Conservation (phyloP, 108 stramenopile genomes). For the Nitzschia inconspicua region DNA sequence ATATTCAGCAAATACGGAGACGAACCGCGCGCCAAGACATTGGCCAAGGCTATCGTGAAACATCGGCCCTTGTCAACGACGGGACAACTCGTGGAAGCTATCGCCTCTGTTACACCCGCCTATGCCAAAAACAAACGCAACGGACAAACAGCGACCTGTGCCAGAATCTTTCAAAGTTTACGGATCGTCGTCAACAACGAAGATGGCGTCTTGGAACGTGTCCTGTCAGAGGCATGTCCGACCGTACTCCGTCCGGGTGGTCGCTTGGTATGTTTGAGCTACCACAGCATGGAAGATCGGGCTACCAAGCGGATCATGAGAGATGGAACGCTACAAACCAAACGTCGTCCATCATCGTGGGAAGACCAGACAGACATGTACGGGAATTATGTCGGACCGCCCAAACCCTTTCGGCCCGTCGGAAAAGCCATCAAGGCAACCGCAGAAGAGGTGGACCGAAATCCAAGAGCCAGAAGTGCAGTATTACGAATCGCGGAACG, state of each 20-base stretch:
- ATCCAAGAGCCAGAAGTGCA: constrained; percentile 82
- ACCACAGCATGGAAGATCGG: constrained; percentile 93
- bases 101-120: constrained; percentile 67
- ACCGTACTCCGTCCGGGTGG: constrained; percentile 53
- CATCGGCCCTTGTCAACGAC: constrained; percentile 78
- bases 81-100: constrained; percentile 68
- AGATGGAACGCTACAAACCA: constrained; percentile 54
- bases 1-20: constrained; percentile 82
- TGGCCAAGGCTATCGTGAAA: constrained; percentile 73
- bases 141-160: constrained; percentile 78
- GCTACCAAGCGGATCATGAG: constrained; percentile 82
- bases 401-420: constrained; percentile 65
- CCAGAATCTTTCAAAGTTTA: constrained; percentile 85
- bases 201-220: constrained; percentile 63
- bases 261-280: constrained; percentile 82
- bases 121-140: constrained; percentile 68
- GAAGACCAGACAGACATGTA: constrained; percentile 61
- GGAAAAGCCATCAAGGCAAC: constrained; percentile 68
- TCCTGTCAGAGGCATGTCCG: constrained; percentile 63
- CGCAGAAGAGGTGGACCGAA: constrained; percentile 67
- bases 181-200: constrained; percentile 93
- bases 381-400: constrained; percentile 62
- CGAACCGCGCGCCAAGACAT: constrained; percentile 68
- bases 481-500: constrained; percentile 71
- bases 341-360: not conserved